phyloP scores from a whole-genome alignment of 352 stramenopile species.

The Blastocystis sp. region DNA sequence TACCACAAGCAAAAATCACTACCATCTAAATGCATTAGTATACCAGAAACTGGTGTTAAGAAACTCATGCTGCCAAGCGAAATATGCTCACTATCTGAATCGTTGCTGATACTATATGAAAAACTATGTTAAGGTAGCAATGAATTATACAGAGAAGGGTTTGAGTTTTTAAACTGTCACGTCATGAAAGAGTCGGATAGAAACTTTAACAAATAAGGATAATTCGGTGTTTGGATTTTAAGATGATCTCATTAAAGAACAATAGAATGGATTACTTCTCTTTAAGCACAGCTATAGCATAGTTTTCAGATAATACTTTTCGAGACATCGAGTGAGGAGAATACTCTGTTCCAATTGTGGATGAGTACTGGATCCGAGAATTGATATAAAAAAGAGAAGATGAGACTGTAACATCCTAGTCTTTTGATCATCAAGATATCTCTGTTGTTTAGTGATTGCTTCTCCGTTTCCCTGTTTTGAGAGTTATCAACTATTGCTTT shows the following conservation, averaged over 20 bases:
- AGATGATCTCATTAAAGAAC: background rate
- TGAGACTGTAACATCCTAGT: too few species aligned
- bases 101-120: too few species aligned
- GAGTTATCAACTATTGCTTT: background rate
- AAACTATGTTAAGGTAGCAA: too few species aligned
- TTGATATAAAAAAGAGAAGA: too few species aligned
- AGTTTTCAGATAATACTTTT: background rate
- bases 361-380: too few species aligned
- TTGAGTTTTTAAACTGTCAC: too few species aligned
- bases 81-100: background rate
- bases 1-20: background rate
- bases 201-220: background rate
- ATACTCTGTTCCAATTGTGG: too few species aligned
- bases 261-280: background rate
- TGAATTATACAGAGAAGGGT: too few species aligned
- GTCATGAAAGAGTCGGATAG: background rate
- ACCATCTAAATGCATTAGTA: conserved; percentile 10
- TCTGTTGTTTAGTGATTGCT: background rate
- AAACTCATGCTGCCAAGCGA: background rate
- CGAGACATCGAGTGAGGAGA: too few species aligned
- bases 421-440: background rate
- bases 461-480: background rate
- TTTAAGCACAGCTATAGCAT: background rate
- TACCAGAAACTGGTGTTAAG: background rate
- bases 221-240: background rate